phyloP scores from a whole-genome alignment of 805 yeast species.

The Candida parachauliodes region DNA sequence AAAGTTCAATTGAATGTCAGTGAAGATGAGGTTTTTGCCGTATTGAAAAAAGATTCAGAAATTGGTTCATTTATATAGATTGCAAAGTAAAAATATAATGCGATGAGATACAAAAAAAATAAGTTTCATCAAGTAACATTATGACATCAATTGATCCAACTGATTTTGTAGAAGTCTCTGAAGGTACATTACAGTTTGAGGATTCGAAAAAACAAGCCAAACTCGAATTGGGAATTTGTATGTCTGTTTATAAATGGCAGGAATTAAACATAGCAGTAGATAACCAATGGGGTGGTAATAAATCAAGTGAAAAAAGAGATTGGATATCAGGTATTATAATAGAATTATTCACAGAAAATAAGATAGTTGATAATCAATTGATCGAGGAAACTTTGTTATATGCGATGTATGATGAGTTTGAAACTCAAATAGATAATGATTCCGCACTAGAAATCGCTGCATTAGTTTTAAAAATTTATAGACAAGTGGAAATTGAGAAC shows the following conservation, averaged over 20 bases:
- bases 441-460: slow-evolving; percentile 75
- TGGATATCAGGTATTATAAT: slow-evolving; percentile 86
- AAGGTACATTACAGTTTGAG: slow-evolving; percentile 41
- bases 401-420: slow-evolving; percentile 96
- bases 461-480: slow-evolving; percentile 60
- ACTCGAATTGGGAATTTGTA: slow-evolving; percentile 89
- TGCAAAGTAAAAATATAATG: too few relatives aligned
- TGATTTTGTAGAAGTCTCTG: slow-evolving; percentile 53
- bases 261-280: slow-evolving; percentile 84
- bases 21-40: slow-evolving; percentile 62
- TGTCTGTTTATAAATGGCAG: slow-evolving; percentile 91
- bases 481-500: slow-evolving; percentile 53
- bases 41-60: slow-evolving; percentile 52
- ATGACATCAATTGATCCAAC: slow-evolving; percentile 38
- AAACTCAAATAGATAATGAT: slow-evolving; percentile 82
- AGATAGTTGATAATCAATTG: slow-evolving; percentile 67
- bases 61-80: slow-evolving; percentile 9
- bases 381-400: slow-evolving; percentile 82
- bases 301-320: slow-evolving; percentile 86
- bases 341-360: slow-evolving; percentile 64
- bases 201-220: slow-evolving; percentile 74
- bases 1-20: slow-evolving; percentile 64
- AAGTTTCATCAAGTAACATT: neutral
- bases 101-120: slow-evolving; percentile 6
- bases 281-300: slow-evolving; percentile 94